phyloP scores from a whole-genome alignment of 352 stramenopile genomes.

The Vaucheria bursata region DNA sequence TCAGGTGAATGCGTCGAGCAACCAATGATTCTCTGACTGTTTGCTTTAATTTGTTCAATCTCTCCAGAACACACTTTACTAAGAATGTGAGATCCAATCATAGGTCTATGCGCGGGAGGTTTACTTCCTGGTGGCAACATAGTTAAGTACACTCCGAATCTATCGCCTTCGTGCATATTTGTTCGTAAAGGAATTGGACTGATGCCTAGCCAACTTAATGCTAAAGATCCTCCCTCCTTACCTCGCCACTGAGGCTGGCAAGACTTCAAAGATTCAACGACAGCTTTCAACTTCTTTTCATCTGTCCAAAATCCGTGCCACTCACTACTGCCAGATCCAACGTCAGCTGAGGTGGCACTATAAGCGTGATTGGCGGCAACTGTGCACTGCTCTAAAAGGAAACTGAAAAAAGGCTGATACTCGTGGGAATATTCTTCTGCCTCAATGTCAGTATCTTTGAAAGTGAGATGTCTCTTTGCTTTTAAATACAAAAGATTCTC shows the following conservation, averaged over 20 bases:
- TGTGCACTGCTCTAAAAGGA: no score
- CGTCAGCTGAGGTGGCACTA: no score
- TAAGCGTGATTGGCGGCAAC: no score
- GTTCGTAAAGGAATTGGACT: slow-evolving; percentile 20
- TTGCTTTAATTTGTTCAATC: slow-evolving; percentile 44
- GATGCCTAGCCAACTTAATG: slow-evolving; percentile 38
- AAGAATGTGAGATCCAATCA: slow-evolving; percentile 38
- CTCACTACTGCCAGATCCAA: background rate
- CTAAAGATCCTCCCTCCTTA: background rate
- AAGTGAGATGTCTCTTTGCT: no score
- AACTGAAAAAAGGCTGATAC: no score
- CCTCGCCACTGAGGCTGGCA: slow-evolving; percentile 1
- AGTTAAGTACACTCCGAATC: slow-evolving; percentile 34
- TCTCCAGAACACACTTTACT: slow-evolving; percentile 33
- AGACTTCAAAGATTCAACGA: background rate
- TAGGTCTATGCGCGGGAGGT: slow-evolving; percentile 33
- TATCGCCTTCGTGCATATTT: background rate
- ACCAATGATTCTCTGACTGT: slow-evolving; percentile 42
- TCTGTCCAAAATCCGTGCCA: slow-evolving; percentile 9
- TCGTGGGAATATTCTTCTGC: no score
- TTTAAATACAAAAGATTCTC: no score
- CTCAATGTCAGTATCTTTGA: no score
- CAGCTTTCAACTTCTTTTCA: background rate
- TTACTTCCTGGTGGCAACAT: slow-evolving; percentile 33
- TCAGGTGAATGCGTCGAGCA: slow-evolving; percentile 28